Base-by-base conservation (phyloP, 257 asterid species). In the Salvia splendens region DNA sequence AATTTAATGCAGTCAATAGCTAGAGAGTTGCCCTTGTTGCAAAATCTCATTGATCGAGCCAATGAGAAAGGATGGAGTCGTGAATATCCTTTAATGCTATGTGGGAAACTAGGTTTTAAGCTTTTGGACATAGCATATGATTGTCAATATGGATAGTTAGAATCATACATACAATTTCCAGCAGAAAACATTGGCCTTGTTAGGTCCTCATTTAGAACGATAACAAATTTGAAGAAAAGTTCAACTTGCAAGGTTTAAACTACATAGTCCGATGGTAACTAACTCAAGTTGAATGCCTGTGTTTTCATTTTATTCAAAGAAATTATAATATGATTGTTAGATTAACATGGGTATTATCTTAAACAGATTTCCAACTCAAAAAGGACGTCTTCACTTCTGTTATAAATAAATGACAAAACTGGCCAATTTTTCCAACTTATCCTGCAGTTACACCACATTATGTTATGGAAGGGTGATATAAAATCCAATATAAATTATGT, bases 1-100 rank as follows among this genome's bases (percentile, higher is more conserved):
- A 51, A 14, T 70, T 30, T 38, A 42, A 72, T n/a, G 73, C 87
- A 93, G 98, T 60, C 87, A 87, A 90, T 93, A 86, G 62, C 24
- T 40, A 81, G 77, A 79, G 89, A 93, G 75, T 82, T 89, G 84
- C 54, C 28, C 53, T 46, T 73, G 73, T 61, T 88, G 88, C 74
- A 64, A 58, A 61, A 32, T 12, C 86, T 47, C 69, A 84, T 82
- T 28, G 86, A 84, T 10, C 83, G 36, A 10, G 92, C 96, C 72
- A 85, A 86, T 72, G 98, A 86, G 78, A 87, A 89, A 85, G 98
- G 98, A 66, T 78, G 94, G 87, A 88, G 92, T 70, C 66, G 77
- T 2, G 81, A 86, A 89, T 92, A 92, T 92, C 98, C 98, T 84
- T 89, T 77, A n/a, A 11, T 40, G 51, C 58, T 75, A 24, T 56